These are phyloP conservation scores for Populus alba DNA, from an alignment of 345 rosid genomes.

Conservation along the genomic window DNA sequence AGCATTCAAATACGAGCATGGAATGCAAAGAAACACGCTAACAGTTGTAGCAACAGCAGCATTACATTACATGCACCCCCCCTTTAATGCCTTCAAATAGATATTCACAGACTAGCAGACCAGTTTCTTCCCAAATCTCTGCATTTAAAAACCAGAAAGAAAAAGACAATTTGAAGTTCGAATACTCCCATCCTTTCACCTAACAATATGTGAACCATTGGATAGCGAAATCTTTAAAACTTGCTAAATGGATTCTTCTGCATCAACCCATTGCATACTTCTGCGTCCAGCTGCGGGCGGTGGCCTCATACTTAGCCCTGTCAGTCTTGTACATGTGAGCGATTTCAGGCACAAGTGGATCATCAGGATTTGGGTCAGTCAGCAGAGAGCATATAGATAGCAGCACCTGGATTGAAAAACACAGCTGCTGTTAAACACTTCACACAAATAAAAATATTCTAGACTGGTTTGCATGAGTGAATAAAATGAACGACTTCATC, in stretches of 20 bases:
- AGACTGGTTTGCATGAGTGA: no score
- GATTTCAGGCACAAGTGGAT: conserved; percentile 26
- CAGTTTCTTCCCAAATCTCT: neutral
- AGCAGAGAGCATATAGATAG: conserved; percentile 20
- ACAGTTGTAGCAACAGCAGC: neutral
- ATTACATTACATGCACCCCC: neutral
- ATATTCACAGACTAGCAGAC: conserved; percentile 1
- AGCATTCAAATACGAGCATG: neutral
- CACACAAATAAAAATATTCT: no score
- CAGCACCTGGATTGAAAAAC: conserved; percentile 10
- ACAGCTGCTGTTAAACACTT: no score
- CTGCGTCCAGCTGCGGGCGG: conserved; percentile 29
- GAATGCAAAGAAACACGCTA: neutral
- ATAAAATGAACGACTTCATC: no score
- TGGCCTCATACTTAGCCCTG: conserved; percentile 22
- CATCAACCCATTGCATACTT: conserved; percentile 26
- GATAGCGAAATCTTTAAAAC: neutral
- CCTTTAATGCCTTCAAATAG: neutral
- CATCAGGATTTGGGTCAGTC: conserved; percentile 24
- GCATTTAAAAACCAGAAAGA: neutral
- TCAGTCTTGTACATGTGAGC: conserved; percentile 26
- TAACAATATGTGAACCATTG: neutral
- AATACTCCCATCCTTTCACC: neutral
- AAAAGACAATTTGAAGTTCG: neutral
- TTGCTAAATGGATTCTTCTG: neutral